Base-by-base conservation (phyloP, 192 early-diverging fungal species). In the Thamnidium elegans region DNA sequence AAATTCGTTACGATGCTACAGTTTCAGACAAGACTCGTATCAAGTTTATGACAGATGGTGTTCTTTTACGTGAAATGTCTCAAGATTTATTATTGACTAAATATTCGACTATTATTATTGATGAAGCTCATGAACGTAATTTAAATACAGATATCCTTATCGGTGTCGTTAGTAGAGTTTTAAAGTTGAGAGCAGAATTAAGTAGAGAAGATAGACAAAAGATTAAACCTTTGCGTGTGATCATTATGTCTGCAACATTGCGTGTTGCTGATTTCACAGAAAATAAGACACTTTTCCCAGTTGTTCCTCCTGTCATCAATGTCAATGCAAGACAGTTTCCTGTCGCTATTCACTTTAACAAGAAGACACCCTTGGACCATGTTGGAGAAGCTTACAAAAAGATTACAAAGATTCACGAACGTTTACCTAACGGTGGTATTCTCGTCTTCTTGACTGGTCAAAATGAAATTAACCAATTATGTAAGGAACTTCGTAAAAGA, bases 21-120 rank as follows among this genome's bases (percentile, higher is more conserved):
- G 86, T 86, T 1, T 86, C 84, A 0, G 53, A 77, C 1, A 75
- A 84, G 8, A 98, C 96, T 4, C 80, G 92, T 15, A 91, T 99
- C 64, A 98, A 99, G 79, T 99, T 99, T 63, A 97, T 99, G 95
- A 99, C 98, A 6, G 98, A 99, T 76, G 98, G 98, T 81, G 94
- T 99, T 65, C 76, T 99, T 59, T 82, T 99, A 48, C 88, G 96
- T 42, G 98, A 99, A 74, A 81, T 99, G 46, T 81, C 89, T 15
- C 75, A 73, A 34, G 97, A 98, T 68, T 76, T 98, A 47, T 78
- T 98, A 20, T 73, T 99, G n/a, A 83, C 86, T 32, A 86, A 92
- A 70, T 99, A 99, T 71, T 96, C 95, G 2, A 91, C 86, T 26
- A 90, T 99, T 30, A 96, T 99, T 52, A 92, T 97, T 43, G 98